These are phyloP conservation scores for Lipomyces yamadae DNA, from an alignment of 805 yeast species.

Conservation along the genomic window DNA sequence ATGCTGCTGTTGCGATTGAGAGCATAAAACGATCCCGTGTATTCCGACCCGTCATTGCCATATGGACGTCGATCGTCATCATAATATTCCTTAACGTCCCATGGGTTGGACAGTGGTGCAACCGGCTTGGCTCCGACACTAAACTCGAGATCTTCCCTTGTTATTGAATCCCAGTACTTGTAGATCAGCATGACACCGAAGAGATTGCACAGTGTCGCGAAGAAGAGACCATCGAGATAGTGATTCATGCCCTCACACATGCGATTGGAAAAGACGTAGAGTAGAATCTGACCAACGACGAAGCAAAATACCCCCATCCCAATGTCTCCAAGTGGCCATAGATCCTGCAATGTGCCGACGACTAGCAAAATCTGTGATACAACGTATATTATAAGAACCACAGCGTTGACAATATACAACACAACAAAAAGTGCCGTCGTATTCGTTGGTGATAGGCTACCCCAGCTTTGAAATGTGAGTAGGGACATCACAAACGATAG, in stretches of 20 bases:
- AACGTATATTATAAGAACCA: constrained; percentile 65
- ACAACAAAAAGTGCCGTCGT: constrained; percentile 74
- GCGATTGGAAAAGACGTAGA: constrained; percentile 66
- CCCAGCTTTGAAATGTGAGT: constrained; percentile 72
- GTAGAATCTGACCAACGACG: constrained; percentile 74
- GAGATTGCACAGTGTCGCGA: constrained; percentile 78
- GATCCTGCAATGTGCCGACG: constrained; percentile 66
- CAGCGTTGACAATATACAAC: constrained; percentile 71
- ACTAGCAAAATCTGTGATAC: constrained; percentile 72
- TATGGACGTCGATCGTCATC: constrained; percentile 31
- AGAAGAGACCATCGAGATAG: constrained; percentile 87
- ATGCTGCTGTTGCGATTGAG: constrained; percentile 23
- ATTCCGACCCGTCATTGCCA: constrained; percentile 31
- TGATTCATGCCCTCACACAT: constrained; percentile 79
- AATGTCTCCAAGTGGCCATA: constrained; percentile 92
- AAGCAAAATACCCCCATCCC: constrained; percentile 73
- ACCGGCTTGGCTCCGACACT: constrained; percentile 63
- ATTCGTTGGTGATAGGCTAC: constrained; percentile 52
- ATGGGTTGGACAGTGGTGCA: constrained; percentile 43
- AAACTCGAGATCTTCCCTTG: constrained; percentile 93
- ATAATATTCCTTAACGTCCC: constrained; percentile 34
- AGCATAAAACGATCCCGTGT: constrained; percentile 35
- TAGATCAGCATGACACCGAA: constrained; percentile 92
- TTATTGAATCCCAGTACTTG: constrained; percentile 95
- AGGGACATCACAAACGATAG: constrained; percentile 69